phyloP scores from a whole-genome alignment of 371 early-diverging fungal species.

The Cokeromyces recurvatus region DNA sequence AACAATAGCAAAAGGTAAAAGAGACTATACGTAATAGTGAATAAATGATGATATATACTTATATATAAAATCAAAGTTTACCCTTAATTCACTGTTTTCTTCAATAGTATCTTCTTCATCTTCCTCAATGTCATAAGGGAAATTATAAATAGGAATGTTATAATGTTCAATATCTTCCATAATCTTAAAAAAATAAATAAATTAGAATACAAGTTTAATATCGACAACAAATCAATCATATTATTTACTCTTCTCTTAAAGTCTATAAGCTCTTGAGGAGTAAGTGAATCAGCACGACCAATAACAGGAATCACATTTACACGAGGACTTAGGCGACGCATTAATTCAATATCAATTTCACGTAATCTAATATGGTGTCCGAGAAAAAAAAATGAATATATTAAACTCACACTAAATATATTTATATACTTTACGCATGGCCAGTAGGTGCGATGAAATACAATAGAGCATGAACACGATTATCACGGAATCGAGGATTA shows the following conservation, averaged over 20 bases:
- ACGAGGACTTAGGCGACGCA: conserved; percentile 87
- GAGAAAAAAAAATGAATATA: not conserved
- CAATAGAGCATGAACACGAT: conserved; percentile 95
- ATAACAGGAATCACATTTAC: conserved; percentile 95
- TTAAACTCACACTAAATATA: not conserved
- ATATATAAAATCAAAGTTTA: too few relatives aligned
- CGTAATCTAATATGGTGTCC: conserved; percentile 68
- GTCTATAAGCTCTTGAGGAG: conserved; percentile 66
- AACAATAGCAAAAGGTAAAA: conserved; percentile 95
- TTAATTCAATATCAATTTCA: conserved; percentile 96
- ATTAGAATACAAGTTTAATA: not conserved
- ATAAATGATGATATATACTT: too few relatives aligned
- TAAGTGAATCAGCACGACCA: conserved; percentile 75
- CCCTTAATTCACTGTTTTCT: conserved; percentile 91
- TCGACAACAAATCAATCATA: too few relatives aligned
- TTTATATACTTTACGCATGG: conserved; percentile 58
- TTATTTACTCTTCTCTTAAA: conserved; percentile 84
- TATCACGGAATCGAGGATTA: conserved; percentile 95
- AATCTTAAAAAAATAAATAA: too few relatives aligned
- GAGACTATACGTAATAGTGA: too few relatives aligned
- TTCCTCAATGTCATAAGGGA: conserved; percentile 73
- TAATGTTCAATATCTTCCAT: conserved; percentile 93
- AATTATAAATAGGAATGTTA: conserved; percentile 87
- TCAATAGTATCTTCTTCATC: conserved; percentile 93
- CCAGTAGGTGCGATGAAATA: conserved; percentile 98